Evolutionary conservation across 352 stramenopile species (phyloP), one percentile per base, ranked within the genome.

Genomic region (Thraustochytrium sp.): DNA sequence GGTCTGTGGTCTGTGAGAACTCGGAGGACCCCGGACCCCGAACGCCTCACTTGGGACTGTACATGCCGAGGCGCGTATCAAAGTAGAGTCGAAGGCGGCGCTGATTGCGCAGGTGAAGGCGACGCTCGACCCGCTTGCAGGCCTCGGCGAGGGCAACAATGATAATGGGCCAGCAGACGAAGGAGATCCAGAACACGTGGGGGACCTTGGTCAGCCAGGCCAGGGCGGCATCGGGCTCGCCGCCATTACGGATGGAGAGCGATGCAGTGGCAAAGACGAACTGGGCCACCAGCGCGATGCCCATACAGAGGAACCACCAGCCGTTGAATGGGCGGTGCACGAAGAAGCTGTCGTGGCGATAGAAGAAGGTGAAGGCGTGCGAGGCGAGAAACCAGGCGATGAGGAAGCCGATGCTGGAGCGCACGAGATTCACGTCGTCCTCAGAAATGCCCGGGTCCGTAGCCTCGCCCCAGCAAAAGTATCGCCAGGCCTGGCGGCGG

Each of bases 41-140:
- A n/a, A n/a, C n/a, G n/a, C n/a, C 48, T 34, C 34, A 80, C 26
- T 80, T 80, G 48, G 68, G 68, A 26, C 68, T 80, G 53, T 80
- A 64, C 68, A 80, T 80, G 48, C 68, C 68, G 23, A 80, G 68
- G 0, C 68, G 68, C 37, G 68, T 80, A 11, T 80, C 68, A 36
- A 63, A 80, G 26, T 75, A 53, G n/a, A 80, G 44, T 13, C 68
- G 68, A 9, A 80, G 34, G 13, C 53, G 48, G 1, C 48, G 48
- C 38, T 80, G 68, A 4, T 80, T 55, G 5, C 48, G 34, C 9
- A 21, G 23, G 38, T 80, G 68, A 3, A 63, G 68, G 13, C 5
- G 23, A 42, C 68, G 68, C 23, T 80, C 46, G 18, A 13, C 23
- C 9, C 46, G 68, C 38, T 80, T 80, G 18, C n/a, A 65, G 9